Conservation (phyloP, 345 rosid genomes). For the Eucalyptus grandis region DNA sequence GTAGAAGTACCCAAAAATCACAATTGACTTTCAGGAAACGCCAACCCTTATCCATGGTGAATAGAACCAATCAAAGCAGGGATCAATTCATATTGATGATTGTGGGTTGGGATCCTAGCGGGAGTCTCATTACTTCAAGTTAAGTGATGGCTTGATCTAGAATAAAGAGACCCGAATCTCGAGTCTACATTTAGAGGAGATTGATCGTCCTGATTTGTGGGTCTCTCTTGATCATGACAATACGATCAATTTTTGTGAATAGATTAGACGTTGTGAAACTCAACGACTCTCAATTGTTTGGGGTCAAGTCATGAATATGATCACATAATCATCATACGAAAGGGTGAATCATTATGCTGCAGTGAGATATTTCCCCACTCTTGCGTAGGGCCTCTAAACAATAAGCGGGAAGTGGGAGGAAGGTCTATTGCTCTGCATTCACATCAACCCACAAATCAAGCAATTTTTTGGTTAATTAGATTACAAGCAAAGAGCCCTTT, state of each 20-base stretch:
- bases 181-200: neutral
- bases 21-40: neutral
- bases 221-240: neutral
- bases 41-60: neutral
- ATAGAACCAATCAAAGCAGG: neutral
- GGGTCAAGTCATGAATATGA: neutral
- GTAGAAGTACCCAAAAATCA: neutral
- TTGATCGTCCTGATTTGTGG: neutral
- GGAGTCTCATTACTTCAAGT: neutral
- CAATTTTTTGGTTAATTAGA: neutral
- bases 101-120: neutral
- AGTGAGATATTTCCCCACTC: neutral
- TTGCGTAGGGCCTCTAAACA: neutral
- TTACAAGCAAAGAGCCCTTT: neutral
- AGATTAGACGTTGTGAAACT: neutral
- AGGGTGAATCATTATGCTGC: neutral
- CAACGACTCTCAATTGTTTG: neutral
- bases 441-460: neutral
- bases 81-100: neutral
- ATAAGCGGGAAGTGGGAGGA: neutral
- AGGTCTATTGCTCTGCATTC: neutral
- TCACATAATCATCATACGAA: neutral
- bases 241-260: neutral
- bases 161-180: neutral
- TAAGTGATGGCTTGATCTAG: neutral